Evolutionary conservation across 192 early-diverging fungal genomes (phyloP).

Genomic region (Linnemannia exigua): DNA sequence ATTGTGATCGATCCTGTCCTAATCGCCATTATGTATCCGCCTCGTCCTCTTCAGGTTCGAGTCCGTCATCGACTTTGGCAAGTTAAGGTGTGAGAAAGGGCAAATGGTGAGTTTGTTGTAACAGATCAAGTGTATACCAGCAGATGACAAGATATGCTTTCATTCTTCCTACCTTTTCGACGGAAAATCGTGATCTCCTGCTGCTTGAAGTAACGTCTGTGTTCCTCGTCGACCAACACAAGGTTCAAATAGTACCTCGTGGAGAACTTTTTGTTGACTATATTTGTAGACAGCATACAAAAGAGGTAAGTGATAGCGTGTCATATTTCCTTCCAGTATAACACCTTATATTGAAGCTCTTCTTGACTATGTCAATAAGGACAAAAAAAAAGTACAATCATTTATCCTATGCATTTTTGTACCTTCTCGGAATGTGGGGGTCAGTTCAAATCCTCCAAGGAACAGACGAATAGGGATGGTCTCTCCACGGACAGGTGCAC

Average conservation of each 20-base stretch:
- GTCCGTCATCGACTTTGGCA: slow-evolving; percentile 38
- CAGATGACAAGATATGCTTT: not conserved
- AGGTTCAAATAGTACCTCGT: slow-evolving; percentile 98
- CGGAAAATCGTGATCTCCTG: slow-evolving; percentile 94
- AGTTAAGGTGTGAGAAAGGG: not conserved
- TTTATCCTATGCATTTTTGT: not conserved
- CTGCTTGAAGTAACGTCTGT: slow-evolving; percentile 98
- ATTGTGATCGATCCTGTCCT: not conserved
- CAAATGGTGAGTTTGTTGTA: not conserved
- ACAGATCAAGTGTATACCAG: not conserved
- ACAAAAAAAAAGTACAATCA: not conserved
- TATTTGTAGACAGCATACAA: not conserved
- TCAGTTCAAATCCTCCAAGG: slow-evolving; percentile 97
- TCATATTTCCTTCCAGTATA: no score
- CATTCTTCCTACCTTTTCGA: slow-evolving; percentile 56
- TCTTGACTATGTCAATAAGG: no score
- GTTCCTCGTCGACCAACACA: slow-evolving; percentile 98
- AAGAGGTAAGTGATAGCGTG: not conserved
- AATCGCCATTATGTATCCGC: not conserved
- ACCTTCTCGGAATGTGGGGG: slow-evolving; percentile 94
- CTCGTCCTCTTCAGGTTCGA: slow-evolving; percentile 38
- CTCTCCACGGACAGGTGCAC: slow-evolving; percentile 94
- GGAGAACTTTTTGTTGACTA: slow-evolving; percentile 98
- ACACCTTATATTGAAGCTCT: no score
- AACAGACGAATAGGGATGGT: slow-evolving; percentile 99